These are phyloP conservation scores for Diaporthe destruens DNA, from an alignment of 2,329 filamentous ascomycete species.

Conservation along the genomic window DNA sequence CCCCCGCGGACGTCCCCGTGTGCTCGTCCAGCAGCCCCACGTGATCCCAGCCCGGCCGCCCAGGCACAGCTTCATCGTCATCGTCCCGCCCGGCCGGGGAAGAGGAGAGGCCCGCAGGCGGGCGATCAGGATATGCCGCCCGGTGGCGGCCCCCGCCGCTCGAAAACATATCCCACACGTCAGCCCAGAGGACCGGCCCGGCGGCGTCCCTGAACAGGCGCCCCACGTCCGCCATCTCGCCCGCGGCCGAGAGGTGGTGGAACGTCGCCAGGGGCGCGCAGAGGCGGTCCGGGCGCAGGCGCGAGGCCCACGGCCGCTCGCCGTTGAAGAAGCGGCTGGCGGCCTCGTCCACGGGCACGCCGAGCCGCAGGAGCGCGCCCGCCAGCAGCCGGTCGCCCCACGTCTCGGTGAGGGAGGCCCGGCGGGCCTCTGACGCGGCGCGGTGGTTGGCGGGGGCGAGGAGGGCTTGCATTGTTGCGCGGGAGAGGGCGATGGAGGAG, in stretches of 20 bases:
- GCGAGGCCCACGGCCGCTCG: constrained; percentile 61
- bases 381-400: constrained; percentile 69
- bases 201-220: constrained; percentile 53
- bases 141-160: neutral
- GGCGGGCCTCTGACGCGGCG: constrained; percentile 58
- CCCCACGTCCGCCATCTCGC: constrained; percentile 60
- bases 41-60: constrained; percentile 59
- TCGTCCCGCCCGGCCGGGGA: constrained; percentile 54
- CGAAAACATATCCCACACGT: constrained; percentile 63
- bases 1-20: constrained; percentile 53
- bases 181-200: constrained; percentile 61
- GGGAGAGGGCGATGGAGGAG: constrained; percentile 66
- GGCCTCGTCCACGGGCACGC: constrained; percentile 66
- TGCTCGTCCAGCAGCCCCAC: constrained; percentile 62
- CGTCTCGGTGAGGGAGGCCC: constrained; percentile 62
- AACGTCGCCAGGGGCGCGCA: constrained; percentile 68
- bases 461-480: constrained; percentile 60
- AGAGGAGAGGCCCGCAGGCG: neutral
- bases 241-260: constrained; percentile 60
- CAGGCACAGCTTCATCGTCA: constrained; percentile 48
- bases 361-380: constrained; percentile 64
- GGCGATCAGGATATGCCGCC: neutral
- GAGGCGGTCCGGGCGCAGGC: constrained; percentile 62
- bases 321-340: constrained; percentile 69
- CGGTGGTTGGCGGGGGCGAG: constrained; percentile 55